Evolutionary conservation across 176 grass and related monocot species (phyloP).

Genomic region (Poa annua): DNA sequence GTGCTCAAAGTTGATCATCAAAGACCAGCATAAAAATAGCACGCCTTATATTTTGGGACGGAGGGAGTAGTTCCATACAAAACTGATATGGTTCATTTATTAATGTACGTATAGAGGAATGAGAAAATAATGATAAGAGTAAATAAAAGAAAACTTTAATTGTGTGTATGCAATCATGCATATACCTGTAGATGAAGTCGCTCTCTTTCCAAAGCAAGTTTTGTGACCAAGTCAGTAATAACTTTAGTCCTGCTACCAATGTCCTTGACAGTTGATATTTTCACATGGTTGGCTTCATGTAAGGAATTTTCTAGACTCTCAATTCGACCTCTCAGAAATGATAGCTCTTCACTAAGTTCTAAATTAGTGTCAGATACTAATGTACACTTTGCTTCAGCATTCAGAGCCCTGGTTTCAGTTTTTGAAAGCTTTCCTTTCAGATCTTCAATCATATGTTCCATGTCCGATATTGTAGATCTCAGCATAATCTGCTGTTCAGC

Average conservation of each 20-base stretch:
- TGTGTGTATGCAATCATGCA: neutral
- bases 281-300: slow-evolving; percentile 69
- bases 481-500: slow-evolving; percentile 78
- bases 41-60: no score
- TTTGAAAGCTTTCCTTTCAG: slow-evolving; percentile 80
- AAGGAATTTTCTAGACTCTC: slow-evolving; percentile 67
- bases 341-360: slow-evolving; percentile 82
- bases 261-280: slow-evolving; percentile 64
- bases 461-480: slow-evolving; percentile 70
- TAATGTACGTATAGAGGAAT: slow-evolving; percentile 26
- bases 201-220: slow-evolving; percentile 90
- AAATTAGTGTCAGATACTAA: slow-evolving; percentile 78
- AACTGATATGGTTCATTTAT: neutral
- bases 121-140: neutral
- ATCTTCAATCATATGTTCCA: slow-evolving; percentile 86
- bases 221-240: slow-evolving; percentile 74
- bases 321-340: slow-evolving; percentile 68
- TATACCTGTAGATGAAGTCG: slow-evolving; percentile 76
- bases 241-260: slow-evolving; percentile 80
- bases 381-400: slow-evolving; percentile 76
- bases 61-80: neutral
- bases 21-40: no score
- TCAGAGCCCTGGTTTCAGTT: slow-evolving; percentile 75
- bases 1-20: no score
- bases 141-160: neutral